Evolutionary conservation across 805 yeast species (phyloP).

Genomic region (Teunomyces kruisii): DNA sequence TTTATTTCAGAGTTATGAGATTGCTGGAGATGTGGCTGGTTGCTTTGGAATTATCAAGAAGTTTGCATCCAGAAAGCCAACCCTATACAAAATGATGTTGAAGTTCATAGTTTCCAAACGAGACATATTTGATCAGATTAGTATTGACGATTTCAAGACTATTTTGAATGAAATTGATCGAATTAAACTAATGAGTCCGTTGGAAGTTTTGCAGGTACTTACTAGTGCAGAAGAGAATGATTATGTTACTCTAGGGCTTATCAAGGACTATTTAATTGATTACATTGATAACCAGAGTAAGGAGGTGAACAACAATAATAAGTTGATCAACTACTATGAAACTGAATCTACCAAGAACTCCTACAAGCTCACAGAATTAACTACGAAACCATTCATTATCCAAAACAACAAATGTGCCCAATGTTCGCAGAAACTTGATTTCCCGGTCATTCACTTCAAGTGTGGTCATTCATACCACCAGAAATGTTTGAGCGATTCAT

Average conservation of each 20-base stretch:
- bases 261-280: constrained; percentile 66
- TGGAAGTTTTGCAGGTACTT: constrained; percentile 73
- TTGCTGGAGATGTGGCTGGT: constrained; percentile 54
- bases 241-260: constrained; percentile 66
- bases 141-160: constrained; percentile 46
- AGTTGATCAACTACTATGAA: constrained; percentile 66
- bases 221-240: constrained; percentile 46
- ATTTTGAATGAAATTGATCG: constrained; percentile 55
- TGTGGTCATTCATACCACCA: constrained; percentile 89
- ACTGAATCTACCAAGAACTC: constrained; percentile 60
- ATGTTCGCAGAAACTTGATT: constrained; percentile 65
- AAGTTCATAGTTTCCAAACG: constrained; percentile 59
- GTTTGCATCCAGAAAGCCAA: constrained; percentile 63
- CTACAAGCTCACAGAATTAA: constrained; percentile 51
- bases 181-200: constrained; percentile 60
- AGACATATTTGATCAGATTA: constrained; percentile 49
- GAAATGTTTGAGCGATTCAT: constrained; percentile 62
- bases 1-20: constrained; percentile 63
- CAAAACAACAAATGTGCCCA: constrained; percentile 65
- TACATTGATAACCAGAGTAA: constrained; percentile 57
- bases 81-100: constrained; percentile 64
- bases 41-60: constrained; percentile 58
- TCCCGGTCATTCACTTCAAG: constrained; percentile 79
- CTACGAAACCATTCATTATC: constrained; percentile 47
- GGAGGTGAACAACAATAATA: constrained; percentile 68